Conservation (phyloP, 768 basidiomycete species). For the Tricholoma bakamatsutake region DNA sequence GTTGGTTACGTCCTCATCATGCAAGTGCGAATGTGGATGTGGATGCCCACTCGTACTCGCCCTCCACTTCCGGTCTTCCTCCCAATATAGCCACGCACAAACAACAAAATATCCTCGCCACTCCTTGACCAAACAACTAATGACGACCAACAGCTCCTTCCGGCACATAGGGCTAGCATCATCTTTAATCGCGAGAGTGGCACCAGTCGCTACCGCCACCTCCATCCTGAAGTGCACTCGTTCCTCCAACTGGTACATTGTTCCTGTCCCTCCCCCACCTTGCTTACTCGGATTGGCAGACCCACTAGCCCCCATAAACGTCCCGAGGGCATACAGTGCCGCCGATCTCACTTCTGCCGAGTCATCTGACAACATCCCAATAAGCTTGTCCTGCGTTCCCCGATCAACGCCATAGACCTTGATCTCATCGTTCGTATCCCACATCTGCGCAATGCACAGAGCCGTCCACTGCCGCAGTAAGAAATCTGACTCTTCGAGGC, state of each 20-base stretch:
- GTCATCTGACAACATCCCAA: constrained; percentile 74
- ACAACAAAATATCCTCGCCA: constrained; percentile 96
- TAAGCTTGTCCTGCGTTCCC: constrained; percentile 78
- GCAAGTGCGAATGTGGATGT: constrained; percentile 25
- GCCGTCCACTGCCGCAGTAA: constrained; percentile 92
- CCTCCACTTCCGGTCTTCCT: constrained; percentile 75
- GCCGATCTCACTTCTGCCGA: constrained; percentile 92
- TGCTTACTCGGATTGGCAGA: constrained; percentile 57
- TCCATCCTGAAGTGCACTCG: constrained; percentile 84
- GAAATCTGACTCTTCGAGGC: constrained; percentile 87
- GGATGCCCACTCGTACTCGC: constrained; percentile 29
- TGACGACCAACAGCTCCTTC: constrained; percentile 86
- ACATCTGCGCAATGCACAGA: constrained; percentile 90
- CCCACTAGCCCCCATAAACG: constrained; percentile 87
- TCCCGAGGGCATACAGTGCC: constrained; percentile 86
- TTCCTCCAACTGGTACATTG: constrained; percentile 71
- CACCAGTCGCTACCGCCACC: constrained; percentile 85
- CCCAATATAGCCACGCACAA: constrained; percentile 96
- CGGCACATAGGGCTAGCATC: constrained; percentile 96
- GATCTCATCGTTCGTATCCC: constrained; percentile 90
- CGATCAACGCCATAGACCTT: constrained; percentile 77
- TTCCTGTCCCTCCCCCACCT: constrained; percentile 84
- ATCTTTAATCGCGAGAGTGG: constrained; percentile 82
- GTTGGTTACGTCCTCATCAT: constrained; percentile 68
- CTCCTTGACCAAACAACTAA: constrained; percentile 91